Evolutionary conservation across 176 grass and related monocot genomes (phyloP).

Genomic region (Oryza meridionalis): DNA sequence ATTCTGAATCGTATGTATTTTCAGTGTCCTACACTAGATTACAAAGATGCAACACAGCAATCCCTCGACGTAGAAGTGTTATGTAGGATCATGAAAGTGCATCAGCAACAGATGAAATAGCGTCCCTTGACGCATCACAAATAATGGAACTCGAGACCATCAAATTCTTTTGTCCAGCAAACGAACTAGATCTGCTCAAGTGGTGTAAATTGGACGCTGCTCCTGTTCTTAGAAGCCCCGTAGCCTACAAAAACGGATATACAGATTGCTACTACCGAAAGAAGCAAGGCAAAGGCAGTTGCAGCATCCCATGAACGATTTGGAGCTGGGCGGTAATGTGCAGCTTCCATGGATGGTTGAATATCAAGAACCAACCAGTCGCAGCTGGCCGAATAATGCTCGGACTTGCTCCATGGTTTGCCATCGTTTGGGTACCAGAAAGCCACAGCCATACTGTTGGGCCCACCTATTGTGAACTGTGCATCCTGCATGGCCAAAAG

Average conservation of each 20-base stretch:
- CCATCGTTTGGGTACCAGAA: conserved; percentile 90
- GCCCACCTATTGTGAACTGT: conserved; percentile 88
- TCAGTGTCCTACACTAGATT: conserved; percentile 30
- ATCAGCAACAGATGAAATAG: not conserved
- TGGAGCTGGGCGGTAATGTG: conserved; percentile 48
- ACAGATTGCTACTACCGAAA: conserved; percentile 82
- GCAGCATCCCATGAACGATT: conserved; percentile 83
- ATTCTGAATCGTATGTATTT: not conserved
- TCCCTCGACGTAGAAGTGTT: not conserved
- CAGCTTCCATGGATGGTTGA: conserved; percentile 50
- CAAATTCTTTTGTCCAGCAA: conserved; percentile 16
- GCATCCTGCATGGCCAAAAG: conserved; percentile 71
- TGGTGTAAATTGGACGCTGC: conserved; percentile 63
- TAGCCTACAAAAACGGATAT: conserved; percentile 77
- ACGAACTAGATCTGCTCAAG: conserved; percentile 55
- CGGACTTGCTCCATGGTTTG: conserved; percentile 69
- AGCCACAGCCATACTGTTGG: conserved; percentile 73
- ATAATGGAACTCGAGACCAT: conserved; percentile 5
- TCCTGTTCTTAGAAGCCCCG: conserved; percentile 73
- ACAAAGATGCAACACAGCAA: conserved; percentile 20
- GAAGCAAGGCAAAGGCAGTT: conserved; percentile 77
- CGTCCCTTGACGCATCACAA: not conserved
- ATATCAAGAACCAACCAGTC: conserved; percentile 90
- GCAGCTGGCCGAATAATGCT: conserved; percentile 93
- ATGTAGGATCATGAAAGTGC: too few species aligned